A percentile compares a stretch with the other conserved stretches of the same genome.
These are phyloP conservation scores for Vitis labrusca DNA, from an alignment of 164 flowering plant species.

Conservation along the genomic window DNA sequence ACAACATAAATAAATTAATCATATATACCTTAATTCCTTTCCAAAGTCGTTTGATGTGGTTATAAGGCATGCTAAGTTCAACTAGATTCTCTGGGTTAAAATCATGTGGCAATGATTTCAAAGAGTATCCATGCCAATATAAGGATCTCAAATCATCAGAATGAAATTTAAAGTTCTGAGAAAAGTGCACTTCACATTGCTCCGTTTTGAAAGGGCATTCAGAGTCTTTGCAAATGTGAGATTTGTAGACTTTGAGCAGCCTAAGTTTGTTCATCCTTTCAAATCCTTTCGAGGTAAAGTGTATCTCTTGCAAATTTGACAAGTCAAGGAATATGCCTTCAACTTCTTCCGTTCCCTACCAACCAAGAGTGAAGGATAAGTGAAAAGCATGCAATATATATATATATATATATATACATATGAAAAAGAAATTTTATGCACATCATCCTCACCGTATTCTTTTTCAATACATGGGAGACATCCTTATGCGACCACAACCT, in stretches of 20 bases:
- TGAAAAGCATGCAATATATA: no score
- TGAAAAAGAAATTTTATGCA: no score
- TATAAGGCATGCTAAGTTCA: slow-evolving; percentile 10
- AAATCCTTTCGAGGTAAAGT: not conserved
- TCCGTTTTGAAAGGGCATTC: no score
- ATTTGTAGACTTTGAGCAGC: slow-evolving; percentile 1
- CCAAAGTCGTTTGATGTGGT: slow-evolving; percentile 12
- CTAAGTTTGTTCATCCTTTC: not conserved
- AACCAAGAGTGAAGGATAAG: not conserved
- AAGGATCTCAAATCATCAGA: slow-evolving; percentile 1
- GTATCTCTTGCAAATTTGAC: not conserved
- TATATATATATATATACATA: no score
- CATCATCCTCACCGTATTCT: not conserved
- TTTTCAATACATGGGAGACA: not conserved
- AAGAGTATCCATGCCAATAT: not conserved
- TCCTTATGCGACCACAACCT: slow-evolving; percentile 4
- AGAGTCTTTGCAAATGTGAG: no score
- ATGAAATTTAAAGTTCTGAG: not conserved
- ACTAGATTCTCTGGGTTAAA: slow-evolving; percentile 9
- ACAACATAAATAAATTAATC: not conserved
- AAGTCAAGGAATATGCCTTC: slow-evolving; percentile 5
- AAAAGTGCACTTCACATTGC: not conserved
- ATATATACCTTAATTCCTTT: slow-evolving; percentile 3
- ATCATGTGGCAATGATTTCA: not conserved
- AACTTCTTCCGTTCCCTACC: slow-evolving; percentile 8